Conservation (phyloP, 805 yeast genomes). For the Candida sphagnicola region DNA sequence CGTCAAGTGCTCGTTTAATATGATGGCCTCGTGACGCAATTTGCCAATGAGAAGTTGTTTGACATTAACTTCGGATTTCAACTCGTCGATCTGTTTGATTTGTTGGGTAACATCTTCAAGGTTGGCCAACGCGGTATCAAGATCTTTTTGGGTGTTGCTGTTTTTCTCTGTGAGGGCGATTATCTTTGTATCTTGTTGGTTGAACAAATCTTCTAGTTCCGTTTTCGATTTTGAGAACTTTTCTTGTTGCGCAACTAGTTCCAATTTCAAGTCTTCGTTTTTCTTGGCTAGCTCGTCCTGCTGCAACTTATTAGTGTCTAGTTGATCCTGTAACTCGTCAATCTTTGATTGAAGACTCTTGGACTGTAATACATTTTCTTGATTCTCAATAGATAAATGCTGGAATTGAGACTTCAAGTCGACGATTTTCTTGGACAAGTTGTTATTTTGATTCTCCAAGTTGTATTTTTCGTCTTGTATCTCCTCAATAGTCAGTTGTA, state of each 20-base stretch:
- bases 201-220: constrained; percentile 13
- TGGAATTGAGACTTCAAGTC: constrained; percentile 38
- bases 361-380: constrained; percentile 35
- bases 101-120: constrained; percentile 21
- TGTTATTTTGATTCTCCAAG: constrained; percentile 35
- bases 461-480: constrained; percentile 37
- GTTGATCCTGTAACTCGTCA: constrained; percentile 43
- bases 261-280: constrained; percentile 7
- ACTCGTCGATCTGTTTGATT: constrained; percentile 37
- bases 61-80: constrained; percentile 51
- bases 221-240: constrained; percentile 27
- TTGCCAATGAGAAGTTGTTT: constrained; percentile 84
- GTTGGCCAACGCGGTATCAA: constrained; percentile 11
- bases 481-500: constrained; percentile 29
- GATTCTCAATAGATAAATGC: constrained; percentile 35
- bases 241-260: constrained; percentile 14
- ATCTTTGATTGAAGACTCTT: constrained; percentile 40
- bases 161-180: constrained; percentile 11
- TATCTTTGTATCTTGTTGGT: constrained; percentile 32
- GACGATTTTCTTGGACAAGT: constrained; percentile 35
- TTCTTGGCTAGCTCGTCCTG: constrained; percentile 8
- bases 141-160: constrained; percentile 7
- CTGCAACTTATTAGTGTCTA: constrained; percentile 21
- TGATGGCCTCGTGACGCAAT: constrained; percentile 90
- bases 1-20: constrained; percentile 90